Evolutionary conservation across 306 rosid species (phyloP), one percentile per base, ranked within the genome.

Genomic region (Begonia fuchsioides): DNA sequence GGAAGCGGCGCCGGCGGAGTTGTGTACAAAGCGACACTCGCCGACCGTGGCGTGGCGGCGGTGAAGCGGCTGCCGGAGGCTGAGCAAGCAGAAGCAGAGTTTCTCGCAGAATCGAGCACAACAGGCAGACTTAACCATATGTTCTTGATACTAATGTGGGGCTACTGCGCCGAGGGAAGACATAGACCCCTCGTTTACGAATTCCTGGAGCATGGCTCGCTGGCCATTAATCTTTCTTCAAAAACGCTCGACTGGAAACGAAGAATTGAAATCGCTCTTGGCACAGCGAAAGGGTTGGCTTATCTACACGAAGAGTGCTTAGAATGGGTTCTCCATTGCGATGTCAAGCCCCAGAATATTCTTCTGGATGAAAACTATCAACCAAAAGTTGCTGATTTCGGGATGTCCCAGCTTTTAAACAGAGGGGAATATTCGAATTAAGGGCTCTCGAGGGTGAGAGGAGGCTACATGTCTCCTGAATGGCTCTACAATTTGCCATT

Each of bases 261-360:
- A 48, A 73, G 75, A 53, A 74, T 68, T 52, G 44, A 74, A 10
- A 74, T 76, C 52, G 82, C 92, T 8, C 11, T 71, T 2, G 85
- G 92, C 13, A 74, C 69, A 0, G 79, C 80, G 7, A 81, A 47
- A 47, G 85, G 79, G 5, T 59, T 81, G 10, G 71, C 77, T 49
- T 81, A 81, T 71, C 17, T 81, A 12, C 85, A 81, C 14, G 92
- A 81, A 3, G 85, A 77, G 50, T 81, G 92, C 59, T 71, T 74
- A 58, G 90, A 81, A 53, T 81, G 92, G 85, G 66, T 77, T 56
- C 56, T 83, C n/a, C 94, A 83, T 17, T 83, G 85, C 14, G 94
- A 83, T 38, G 80, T 76, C 20, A 83, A 76, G 70, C 88, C 88
- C 50, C 81, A 76, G 4, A 82, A 82, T 50, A 79, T 79, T 54